Evolutionary conservation across 345 rosid species (phyloP).

Genomic region (Dipteronia dyeriana): DNA sequence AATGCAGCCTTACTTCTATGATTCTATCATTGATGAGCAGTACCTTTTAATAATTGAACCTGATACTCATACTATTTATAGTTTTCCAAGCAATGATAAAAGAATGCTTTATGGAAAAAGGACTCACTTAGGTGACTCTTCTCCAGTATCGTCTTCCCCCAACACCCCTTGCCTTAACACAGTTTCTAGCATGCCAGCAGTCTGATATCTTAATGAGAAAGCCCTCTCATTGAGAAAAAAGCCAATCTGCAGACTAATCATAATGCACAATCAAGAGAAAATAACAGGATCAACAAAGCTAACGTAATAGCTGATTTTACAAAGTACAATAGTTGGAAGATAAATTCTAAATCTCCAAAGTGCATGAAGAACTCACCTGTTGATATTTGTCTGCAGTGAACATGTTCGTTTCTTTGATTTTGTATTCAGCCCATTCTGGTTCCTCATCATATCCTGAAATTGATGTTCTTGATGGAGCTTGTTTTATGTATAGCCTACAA

Average conservation of each 20-base stretch:
- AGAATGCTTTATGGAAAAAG: not conserved
- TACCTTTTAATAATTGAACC: not conserved
- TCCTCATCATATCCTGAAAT: slow-evolving; percentile 58
- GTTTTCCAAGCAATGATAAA: not conserved
- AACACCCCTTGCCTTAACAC: slow-evolving; percentile 87
- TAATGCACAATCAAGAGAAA: slow-evolving; percentile 46
- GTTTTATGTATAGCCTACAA: slow-evolving; percentile 79
- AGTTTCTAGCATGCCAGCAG: slow-evolving; percentile 88
- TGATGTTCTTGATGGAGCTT: slow-evolving; percentile 56
- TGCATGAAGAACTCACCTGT: slow-evolving; percentile 55
- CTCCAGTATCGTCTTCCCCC: slow-evolving; percentile 97
- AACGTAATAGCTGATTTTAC: slow-evolving; percentile 1
- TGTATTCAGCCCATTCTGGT: slow-evolving; percentile 88
- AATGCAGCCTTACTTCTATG: not conserved
- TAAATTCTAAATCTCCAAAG: slow-evolving; percentile 12
- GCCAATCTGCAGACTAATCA: slow-evolving; percentile 89
- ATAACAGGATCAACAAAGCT: slow-evolving; percentile 20
- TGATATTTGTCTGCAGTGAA: slow-evolving; percentile 91
- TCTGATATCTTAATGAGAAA: slow-evolving; percentile 77
- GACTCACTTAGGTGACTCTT: slow-evolving; percentile 82
- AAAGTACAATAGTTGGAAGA: not conserved
- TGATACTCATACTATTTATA: not conserved
- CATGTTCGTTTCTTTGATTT: slow-evolving; percentile 91
- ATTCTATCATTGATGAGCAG: not conserved
- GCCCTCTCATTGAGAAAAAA: slow-evolving; percentile 82